These are phyloP conservation scores for Syncephalis plumigaleata DNA, from an alignment of 371 early-diverging fungal species.

Conservation along the genomic window DNA sequence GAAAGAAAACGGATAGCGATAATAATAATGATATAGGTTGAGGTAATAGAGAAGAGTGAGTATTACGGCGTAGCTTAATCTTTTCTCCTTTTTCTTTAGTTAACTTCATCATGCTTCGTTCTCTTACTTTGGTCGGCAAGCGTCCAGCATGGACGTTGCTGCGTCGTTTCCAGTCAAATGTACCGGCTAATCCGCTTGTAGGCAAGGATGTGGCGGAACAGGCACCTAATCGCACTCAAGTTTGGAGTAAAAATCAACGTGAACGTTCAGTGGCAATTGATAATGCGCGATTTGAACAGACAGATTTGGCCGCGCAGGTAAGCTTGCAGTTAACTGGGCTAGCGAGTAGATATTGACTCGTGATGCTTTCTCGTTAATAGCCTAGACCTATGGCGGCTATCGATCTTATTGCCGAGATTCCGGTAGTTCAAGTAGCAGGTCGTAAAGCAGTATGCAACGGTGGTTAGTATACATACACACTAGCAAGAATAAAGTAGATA, in stretches of 20 bases:
- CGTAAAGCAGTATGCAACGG: constrained; percentile 80
- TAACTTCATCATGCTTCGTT: too few species aligned
- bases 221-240: constrained; percentile 48
- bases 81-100: too few species aligned
- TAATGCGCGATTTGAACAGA: constrained; percentile 84
- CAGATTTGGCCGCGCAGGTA: constrained; percentile 67
- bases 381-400: constrained; percentile 83
- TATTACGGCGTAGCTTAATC: too few species aligned
- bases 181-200: background rate
- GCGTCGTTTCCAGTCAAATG: too few species aligned
- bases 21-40: too few species aligned
- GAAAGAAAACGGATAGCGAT: too few species aligned
- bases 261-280: constrained; percentile 44
- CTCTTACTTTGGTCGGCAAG: too few species aligned
- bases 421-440: constrained; percentile 50
- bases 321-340: background rate
- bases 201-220: constrained; percentile 24
- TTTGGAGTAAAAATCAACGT: constrained; percentile 66
- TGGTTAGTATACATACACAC: constrained; percentile 21
- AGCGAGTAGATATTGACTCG: background rate
- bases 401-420: constrained; percentile 78
- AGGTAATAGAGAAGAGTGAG: too few species aligned
- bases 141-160: too few species aligned
- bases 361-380: constrained; percentile 26
- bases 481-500: too few species aligned